Evolutionary conservation across 257 asterid species (phyloP), one percentile per base, ranked within the genome.

Genomic region (Echium plantagineum): DNA sequence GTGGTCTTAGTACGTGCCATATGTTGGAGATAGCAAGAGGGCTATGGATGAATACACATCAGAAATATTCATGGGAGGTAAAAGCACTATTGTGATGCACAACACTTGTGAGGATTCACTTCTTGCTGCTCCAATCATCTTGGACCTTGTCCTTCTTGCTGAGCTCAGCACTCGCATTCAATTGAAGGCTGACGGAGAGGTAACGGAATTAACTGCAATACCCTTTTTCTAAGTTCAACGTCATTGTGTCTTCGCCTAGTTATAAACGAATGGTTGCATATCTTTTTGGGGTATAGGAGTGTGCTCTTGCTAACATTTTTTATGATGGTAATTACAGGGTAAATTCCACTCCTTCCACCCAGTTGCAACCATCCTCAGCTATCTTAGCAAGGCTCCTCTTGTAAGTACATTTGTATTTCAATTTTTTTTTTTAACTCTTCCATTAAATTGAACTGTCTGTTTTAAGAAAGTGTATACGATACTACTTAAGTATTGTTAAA

Each of bases 31-130:
- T 57, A 93, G 98, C 85, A 93, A 93, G 75, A 81, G 98, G 63
- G 98, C 98, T 1, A 93, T 93, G 98, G 98, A 93, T 31, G 98
- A 88, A 77, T 93, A 93, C 87, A 93, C 88, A 0, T 93, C 98
- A 4, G 98, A 93, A 83, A 93, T 93, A 59, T 93, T 93, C 85
- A 79, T 93, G 97, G 98, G 98, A 28, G 97, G 98, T 15, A 81
- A 73, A 57, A 93, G 75, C 94, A 93, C 98, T 24, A 84, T 93
- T 5, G 98, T 93, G 55, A 38, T 93, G 72, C 98, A 89, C 86
- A 93, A 89, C 69, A 84, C 94, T 6, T 93, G 98, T 35, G 97
- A 93, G 80, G 98, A 93, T 75, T 93, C 98, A 17, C 95, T 93
- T 55, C 71, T 93, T 57, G 98, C 98, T 5, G 93, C 98, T 60